Conservation (phyloP, 1,284 basidiomycete genomes). For the Microbotryum intermedium region DNA sequence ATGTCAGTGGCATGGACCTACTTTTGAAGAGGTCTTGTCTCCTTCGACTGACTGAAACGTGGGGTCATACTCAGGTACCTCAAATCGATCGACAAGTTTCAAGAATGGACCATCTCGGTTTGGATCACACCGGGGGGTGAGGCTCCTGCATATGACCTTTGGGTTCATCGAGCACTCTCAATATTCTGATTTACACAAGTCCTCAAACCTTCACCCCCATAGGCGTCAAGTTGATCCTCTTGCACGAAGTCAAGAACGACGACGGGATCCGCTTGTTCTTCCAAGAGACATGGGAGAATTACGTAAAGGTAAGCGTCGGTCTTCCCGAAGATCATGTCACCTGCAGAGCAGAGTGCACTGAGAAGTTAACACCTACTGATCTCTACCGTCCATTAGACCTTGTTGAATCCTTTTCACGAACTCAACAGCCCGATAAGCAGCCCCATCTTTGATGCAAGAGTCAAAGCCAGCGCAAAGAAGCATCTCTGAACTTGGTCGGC, state of each 20-base stretch:
- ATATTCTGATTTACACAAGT: neutral
- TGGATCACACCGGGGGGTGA: conserved; percentile 87
- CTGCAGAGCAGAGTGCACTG: neutral
- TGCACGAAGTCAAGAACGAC: conserved; percentile 91
- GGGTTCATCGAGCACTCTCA: neutral
- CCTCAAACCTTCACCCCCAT: conserved; percentile 10
- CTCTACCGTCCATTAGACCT: too few relatives aligned
- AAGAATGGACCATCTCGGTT: conserved; percentile 92
- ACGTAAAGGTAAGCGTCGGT: conserved; percentile 77
- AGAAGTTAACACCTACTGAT: too few relatives aligned
- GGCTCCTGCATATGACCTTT: conserved; percentile 40
- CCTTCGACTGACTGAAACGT: too few relatives aligned
- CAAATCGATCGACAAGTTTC: conserved; percentile 86
- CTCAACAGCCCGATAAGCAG: conserved; percentile 74
- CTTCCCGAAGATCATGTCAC: neutral
- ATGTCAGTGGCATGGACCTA: conserved; percentile 53
- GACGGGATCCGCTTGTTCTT: conserved; percentile 87
- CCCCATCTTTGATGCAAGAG: conserved; percentile 65
- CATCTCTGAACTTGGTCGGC: conserved; percentile 49
- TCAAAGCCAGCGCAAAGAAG: conserved; percentile 77
- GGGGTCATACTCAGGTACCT: conserved; percentile 70
- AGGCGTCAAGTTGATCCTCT: conserved; percentile 84
- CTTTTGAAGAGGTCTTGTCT: neutral
- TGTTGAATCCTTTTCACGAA: conserved; percentile 85
- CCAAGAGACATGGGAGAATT: conserved; percentile 86